Evolutionary conservation across 2,329 filamentous ascomycete species (phyloP).

Genomic region (Anthostomella pinea): DNA sequence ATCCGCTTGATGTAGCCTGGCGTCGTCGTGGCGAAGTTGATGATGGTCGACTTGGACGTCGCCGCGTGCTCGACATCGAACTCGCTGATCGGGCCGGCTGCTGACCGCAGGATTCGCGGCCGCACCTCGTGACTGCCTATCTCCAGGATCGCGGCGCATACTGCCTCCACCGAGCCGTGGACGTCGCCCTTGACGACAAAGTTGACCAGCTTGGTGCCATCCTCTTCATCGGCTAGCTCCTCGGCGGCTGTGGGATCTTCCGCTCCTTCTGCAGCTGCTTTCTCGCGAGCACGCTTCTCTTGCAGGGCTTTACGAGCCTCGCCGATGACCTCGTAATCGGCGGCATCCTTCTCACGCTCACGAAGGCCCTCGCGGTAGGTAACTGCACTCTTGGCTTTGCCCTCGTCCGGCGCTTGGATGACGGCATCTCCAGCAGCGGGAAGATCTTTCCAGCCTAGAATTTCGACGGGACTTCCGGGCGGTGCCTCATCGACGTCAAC

Average conservation of each 20-base stretch:
- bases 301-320: slow-evolving; percentile 55
- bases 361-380: slow-evolving; percentile 70
- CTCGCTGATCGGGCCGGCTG: slow-evolving; percentile 75
- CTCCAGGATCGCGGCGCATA: slow-evolving; percentile 71
- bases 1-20: slow-evolving; percentile 65
- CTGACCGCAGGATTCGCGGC: slow-evolving; percentile 72
- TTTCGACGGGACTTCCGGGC: slow-evolving; percentile 86
- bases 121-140: slow-evolving; percentile 83
- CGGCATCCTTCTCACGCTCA: slow-evolving; percentile 72
- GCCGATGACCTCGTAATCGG: slow-evolving; percentile 74
- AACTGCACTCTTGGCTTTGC: slow-evolving; percentile 73
- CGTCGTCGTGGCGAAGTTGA: slow-evolving; percentile 81
- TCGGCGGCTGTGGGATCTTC: slow-evolving; percentile 24
- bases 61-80: slow-evolving; percentile 88
- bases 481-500: slow-evolving; percentile 67
- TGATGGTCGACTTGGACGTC: slow-evolving; percentile 69
- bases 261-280: slow-evolving; percentile 27
- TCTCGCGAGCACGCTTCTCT: slow-evolving; percentile 60
- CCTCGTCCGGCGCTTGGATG: slow-evolving; percentile 76
- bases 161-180: slow-evolving; percentile 88
- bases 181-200: slow-evolving; percentile 94
- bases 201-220: slow-evolving; percentile 57
- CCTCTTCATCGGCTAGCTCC: slow-evolving; percentile 35
- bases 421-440: slow-evolving; percentile 85
- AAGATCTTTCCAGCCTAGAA: slow-evolving; percentile 87